These are phyloP conservation scores for Chernovozyma aurita DNA, from an alignment of 1,139 yeast species.

Conservation along the genomic window DNA sequence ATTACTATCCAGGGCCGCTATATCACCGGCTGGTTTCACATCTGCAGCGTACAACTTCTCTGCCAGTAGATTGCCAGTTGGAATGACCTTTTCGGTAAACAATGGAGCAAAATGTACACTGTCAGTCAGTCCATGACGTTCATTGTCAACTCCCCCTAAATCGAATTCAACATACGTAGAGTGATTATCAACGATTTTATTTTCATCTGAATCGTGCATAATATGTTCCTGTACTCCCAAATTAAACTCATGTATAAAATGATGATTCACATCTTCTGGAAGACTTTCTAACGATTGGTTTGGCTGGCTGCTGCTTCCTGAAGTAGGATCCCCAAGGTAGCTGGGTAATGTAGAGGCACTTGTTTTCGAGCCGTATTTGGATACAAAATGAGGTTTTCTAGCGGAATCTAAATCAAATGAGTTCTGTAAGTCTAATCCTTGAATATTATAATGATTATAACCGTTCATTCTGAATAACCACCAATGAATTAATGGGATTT, in stretches of 20 bases:
- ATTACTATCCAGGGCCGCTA: slow-evolving; percentile 1
- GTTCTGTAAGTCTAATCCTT: background rate
- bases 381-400: background rate
- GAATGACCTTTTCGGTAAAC: background rate
- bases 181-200: background rate
- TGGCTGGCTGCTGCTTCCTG: no score
- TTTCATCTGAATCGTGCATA: no score
- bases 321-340: slow-evolving; percentile 6
- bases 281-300: no score
- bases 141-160: slow-evolving; percentile 13
- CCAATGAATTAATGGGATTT: no score
- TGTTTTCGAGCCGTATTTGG: slow-evolving; percentile 9
- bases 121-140: background rate
- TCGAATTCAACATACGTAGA: slow-evolving; percentile 32
- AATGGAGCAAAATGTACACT: background rate
- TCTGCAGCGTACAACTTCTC: background rate
- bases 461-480: background rate
- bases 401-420: background rate
- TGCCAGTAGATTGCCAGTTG: background rate
- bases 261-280: no score
- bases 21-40: background rate
- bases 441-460: background rate
- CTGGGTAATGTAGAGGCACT: slow-evolving; percentile 13
- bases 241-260: no score
- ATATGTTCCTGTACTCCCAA: no score